phyloP scores from a whole-genome alignment of 352 stramenopile genomes.

The Phytophthora colocasiae region DNA sequence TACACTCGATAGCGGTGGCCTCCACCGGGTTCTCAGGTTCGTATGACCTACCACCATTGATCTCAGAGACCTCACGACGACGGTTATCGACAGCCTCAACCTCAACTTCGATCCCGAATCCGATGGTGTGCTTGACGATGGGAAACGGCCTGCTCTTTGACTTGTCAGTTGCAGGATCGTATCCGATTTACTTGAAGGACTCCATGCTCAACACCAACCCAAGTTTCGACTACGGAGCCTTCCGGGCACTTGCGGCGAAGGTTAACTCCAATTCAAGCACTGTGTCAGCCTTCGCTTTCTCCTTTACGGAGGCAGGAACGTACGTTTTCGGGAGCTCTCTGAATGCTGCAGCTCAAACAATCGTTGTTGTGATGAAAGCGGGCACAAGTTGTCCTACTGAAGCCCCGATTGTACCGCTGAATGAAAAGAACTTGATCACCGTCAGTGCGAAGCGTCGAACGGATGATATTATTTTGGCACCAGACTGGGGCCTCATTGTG shows the following conservation, averaged over 20 bases:
- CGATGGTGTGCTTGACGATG: slow-evolving; percentile 86
- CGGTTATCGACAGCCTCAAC: slow-evolving; percentile 31
- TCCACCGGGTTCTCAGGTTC: slow-evolving; percentile 67
- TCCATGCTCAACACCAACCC: slow-evolving; percentile 95
- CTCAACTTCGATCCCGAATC: slow-evolving; percentile 66
- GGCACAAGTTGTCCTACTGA: slow-evolving; percentile 81
- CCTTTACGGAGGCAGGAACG: slow-evolving; percentile 82
- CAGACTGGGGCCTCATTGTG: slow-evolving; percentile 88
- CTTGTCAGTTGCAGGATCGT: slow-evolving; percentile 74
- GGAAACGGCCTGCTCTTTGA: slow-evolving; percentile 92
- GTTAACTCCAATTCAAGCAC: slow-evolving; percentile 63
- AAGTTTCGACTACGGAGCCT: slow-evolving; percentile 91
- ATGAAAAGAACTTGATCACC: slow-evolving; percentile 86
- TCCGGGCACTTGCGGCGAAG: slow-evolving; percentile 73
- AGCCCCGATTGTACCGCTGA: slow-evolving; percentile 84
- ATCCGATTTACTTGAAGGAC: slow-evolving; percentile 95
- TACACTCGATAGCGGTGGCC: slow-evolving; percentile 61
- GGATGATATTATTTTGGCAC: slow-evolving; percentile 87
- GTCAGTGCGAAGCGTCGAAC: slow-evolving; percentile 81
- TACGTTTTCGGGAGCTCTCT: slow-evolving; percentile 92
- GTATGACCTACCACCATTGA: slow-evolving; percentile 54
- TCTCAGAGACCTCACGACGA: slow-evolving; percentile 20
- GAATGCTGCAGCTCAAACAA: slow-evolving; percentile 65
- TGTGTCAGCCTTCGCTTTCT: slow-evolving; percentile 88
- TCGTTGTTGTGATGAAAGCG: slow-evolving; percentile 87